Percentiles rank a stretch among this genome's conserved stretches.
These are phyloP conservation scores for Pythium aphanidermatum DNA, from an alignment of 352 stramenopile species.

Conservation along the genomic window DNA sequence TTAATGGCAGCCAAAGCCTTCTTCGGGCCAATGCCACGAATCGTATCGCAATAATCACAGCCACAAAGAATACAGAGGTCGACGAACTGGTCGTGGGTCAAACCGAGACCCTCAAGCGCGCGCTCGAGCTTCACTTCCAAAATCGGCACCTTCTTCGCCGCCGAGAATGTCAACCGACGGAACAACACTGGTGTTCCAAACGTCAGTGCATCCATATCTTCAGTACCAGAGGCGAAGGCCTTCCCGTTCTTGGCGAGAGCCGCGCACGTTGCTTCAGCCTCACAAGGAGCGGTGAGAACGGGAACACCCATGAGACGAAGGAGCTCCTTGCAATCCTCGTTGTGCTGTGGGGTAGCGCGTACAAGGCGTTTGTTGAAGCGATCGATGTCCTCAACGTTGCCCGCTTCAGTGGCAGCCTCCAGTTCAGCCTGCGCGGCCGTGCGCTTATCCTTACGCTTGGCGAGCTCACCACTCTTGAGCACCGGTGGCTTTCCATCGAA, in stretches of 20 bases:
- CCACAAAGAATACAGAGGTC: conserved; percentile 98
- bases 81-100: conserved; percentile 96
- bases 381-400: conserved; percentile 89
- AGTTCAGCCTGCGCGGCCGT: conserved; percentile 80
- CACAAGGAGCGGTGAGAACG: conserved; percentile 94
- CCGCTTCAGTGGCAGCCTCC: conserved; percentile 82
- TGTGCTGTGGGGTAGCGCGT: conserved; percentile 88
- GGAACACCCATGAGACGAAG: conserved; percentile 95
- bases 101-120: conserved; percentile 89
- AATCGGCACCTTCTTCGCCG: conserved; percentile 87
- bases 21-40: conserved; percentile 97
- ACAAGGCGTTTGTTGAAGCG: conserved; percentile 92
- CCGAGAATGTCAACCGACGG: conserved; percentile 85
- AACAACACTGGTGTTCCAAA: conserved; percentile 96
- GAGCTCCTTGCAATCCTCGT: conserved; percentile 92
- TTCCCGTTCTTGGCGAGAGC: conserved; percentile 90
- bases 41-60: conserved; percentile 98
- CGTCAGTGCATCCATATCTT: conserved; percentile 99
- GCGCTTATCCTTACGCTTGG: conserved; percentile 90
- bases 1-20: conserved; percentile 96
- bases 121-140: conserved; percentile 89
- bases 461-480: conserved; percentile 96
- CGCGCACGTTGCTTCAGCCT: conserved; percentile 98
- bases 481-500: conserved; percentile 98
- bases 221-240: conserved; percentile 94